Evolutionary conservation across 768 basidiomycete genomes (phyloP).

Genomic region (Holtermannia corniformis): DNA sequence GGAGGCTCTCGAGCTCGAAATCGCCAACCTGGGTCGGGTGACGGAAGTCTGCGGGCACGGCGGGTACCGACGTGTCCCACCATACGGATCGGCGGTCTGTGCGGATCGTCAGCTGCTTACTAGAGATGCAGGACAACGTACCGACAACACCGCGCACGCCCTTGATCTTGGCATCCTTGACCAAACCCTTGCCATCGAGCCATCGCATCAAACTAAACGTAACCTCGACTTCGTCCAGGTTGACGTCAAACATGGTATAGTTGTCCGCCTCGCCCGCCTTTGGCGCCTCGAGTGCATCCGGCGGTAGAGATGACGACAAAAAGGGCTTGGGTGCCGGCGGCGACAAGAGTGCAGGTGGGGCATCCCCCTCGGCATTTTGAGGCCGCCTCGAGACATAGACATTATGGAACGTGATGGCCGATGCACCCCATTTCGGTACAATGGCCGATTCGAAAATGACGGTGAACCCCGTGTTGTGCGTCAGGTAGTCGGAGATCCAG

Average conservation of each 20-base stretch:
- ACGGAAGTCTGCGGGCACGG: conserved; percentile 71
- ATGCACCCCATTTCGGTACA: conserved; percentile 95
- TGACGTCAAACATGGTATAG: conserved; percentile 86
- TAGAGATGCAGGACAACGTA: conserved; percentile 41
- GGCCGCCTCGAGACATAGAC: conserved; percentile 86
- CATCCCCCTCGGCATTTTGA: conserved; percentile 41
- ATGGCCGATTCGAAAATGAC: conserved; percentile 97
- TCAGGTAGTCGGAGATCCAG: conserved; percentile 83
- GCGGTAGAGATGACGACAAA: conserved; percentile 25
- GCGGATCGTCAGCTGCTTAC: neutral
- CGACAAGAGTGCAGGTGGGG: conserved; percentile 9
- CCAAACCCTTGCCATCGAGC: conserved; percentile 89
- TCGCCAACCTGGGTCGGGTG: conserved; percentile 66
- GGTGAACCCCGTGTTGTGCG: conserved; percentile 82
- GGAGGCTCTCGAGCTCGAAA: conserved; percentile 80
- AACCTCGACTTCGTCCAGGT: conserved; percentile 89
- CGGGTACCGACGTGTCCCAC: conserved; percentile 74
- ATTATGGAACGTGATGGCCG: conserved; percentile 90
- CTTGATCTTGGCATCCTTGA: conserved; percentile 81
- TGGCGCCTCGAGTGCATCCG: conserved; percentile 18
- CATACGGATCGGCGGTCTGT: conserved; percentile 76
- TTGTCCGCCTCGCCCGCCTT: conserved; percentile 44
- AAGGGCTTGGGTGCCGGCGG: conserved; percentile 29
- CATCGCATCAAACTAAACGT: conserved; percentile 81
- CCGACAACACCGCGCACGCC: conserved; percentile 91